A percentile compares a stretch with the other conserved stretches of the same genome.
phyloP scores from a whole-genome alignment of 176 grass and related monocot species.

The Coix lacrymajobi region DNA sequence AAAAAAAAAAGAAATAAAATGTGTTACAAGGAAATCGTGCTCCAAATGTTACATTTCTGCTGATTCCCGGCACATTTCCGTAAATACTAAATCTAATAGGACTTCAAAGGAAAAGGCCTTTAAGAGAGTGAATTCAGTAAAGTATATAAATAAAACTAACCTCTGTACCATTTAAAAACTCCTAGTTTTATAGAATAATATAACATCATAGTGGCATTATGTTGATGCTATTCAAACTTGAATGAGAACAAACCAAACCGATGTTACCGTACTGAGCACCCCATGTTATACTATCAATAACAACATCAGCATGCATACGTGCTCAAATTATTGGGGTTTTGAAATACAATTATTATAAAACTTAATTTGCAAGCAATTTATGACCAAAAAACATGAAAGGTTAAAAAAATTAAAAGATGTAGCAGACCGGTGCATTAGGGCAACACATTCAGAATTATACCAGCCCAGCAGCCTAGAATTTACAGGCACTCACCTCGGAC shows the following conservation, averaged over 20 bases:
- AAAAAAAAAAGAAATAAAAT: slow-evolving; percentile 13
- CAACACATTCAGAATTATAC: background rate
- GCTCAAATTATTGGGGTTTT: background rate
- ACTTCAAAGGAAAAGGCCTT: background rate
- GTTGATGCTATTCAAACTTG: background rate
- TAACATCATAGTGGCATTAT: background rate
- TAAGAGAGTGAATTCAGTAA: background rate
- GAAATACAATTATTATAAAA: too few relatives aligned
- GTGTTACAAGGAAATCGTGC: background rate
- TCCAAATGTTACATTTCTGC: slow-evolving; percentile 11
- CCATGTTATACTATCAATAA: background rate
- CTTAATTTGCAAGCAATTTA: background rate
- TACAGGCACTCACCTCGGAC: slow-evolving; percentile 49
- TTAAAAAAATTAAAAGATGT: background rate
- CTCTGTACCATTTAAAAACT: background rate
- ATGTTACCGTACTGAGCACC: background rate
- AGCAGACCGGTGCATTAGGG: background rate
- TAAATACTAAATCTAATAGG: background rate
- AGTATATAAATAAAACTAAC: background rate
- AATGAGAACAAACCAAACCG: background rate
- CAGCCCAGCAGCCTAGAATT: background rate
- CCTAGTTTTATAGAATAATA: background rate
- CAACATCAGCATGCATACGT: background rate
- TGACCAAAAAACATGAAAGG: background rate
- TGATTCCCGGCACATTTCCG: background rate